phyloP scores from a whole-genome alignment of 495 filamentous ascomycete genomes.

The Hypoxylon cercidicola region DNA sequence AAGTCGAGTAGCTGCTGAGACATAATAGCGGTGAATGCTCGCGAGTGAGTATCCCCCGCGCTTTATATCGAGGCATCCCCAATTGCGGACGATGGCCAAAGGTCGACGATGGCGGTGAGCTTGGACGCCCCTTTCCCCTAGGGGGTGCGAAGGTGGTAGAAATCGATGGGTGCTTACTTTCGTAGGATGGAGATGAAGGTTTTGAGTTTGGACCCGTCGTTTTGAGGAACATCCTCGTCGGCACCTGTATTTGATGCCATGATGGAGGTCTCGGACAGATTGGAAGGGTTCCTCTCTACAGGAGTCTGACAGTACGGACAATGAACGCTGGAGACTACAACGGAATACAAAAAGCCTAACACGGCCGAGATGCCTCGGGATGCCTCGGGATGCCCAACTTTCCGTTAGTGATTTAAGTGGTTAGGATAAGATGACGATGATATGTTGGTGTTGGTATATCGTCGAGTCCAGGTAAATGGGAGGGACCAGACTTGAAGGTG shows the following conservation, averaged over 20 bases:
- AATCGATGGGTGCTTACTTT: slow-evolving; percentile 66
- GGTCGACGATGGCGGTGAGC: slow-evolving; percentile 38
- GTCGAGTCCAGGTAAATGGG: slow-evolving; percentile 7
- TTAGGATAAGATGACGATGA: slow-evolving; percentile 17
- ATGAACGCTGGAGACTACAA: slow-evolving; percentile 9
- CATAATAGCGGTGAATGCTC: not conserved
- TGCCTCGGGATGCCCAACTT: slow-evolving; percentile 34
- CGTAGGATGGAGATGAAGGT: slow-evolving; percentile 84
- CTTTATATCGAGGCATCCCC: slow-evolving; percentile 21
- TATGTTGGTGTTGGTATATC: slow-evolving; percentile 5
- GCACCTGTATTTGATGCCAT: slow-evolving; percentile 36
- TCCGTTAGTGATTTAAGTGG: slow-evolving; percentile 10
- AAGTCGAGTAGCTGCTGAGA: not conserved
- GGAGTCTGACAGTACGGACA: not conserved
- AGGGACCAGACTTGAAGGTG: slow-evolving; percentile 33
- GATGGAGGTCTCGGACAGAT: slow-evolving; percentile 16
- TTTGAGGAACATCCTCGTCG: slow-evolving; percentile 71
- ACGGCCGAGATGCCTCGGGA: slow-evolving; percentile 27
- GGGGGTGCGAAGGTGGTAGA: not conserved
- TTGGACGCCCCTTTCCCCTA: slow-evolving; percentile 5
- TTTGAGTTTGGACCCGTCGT: slow-evolving; percentile 84
- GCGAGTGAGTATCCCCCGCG: slow-evolving; percentile 1
- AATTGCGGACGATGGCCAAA: slow-evolving; percentile 16
- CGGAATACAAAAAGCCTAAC: not conserved
- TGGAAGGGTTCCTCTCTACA: slow-evolving; percentile 5